Evolutionary conservation across 1,284 basidiomycete species (phyloP).

Genomic region (Tylopilus sp.): DNA sequence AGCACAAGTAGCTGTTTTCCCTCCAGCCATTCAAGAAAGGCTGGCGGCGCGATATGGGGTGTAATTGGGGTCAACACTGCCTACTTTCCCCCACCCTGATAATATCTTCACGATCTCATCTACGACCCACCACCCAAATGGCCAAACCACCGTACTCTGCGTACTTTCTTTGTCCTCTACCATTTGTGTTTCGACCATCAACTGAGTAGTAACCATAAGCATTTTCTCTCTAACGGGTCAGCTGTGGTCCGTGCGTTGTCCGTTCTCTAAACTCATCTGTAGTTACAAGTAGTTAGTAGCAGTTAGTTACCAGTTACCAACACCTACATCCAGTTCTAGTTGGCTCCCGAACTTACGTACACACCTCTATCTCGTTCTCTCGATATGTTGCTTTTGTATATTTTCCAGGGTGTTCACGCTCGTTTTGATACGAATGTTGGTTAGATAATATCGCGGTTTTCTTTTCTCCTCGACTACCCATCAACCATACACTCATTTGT

Average conservation of each 20-base stretch:
- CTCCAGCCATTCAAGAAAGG: constrained; percentile 82
- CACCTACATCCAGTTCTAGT: constrained; percentile 17
- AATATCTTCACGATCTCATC: constrained; percentile 30
- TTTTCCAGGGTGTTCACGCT: constrained; percentile 4
- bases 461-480: constrained; percentile 37
- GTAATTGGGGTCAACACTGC: constrained; percentile 45
- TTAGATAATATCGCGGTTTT: constrained; percentile 7
- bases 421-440: constrained; percentile 12
- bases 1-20: constrained; percentile 80
- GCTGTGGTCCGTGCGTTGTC: constrained; percentile 32
- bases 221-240: constrained; percentile 2
- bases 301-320: constrained; percentile 28
- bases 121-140: constrained; percentile 21
- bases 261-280: constrained; percentile 31
- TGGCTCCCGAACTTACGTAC: constrained; percentile 44
- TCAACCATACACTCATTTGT: constrained; percentile 32
- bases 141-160: constrained; percentile 21
- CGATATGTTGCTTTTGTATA: constrained; percentile 20
- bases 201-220: constrained; percentile 23
- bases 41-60: constrained; percentile 83
- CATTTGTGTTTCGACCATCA: constrained; percentile 31
- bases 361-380: constrained; percentile 17
- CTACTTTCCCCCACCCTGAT: not conserved
- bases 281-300: constrained; percentile 49
- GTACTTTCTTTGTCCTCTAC: constrained; percentile 22